phyloP scores from a whole-genome alignment of 805 yeast genomes.

The Lachancea cidri region DNA sequence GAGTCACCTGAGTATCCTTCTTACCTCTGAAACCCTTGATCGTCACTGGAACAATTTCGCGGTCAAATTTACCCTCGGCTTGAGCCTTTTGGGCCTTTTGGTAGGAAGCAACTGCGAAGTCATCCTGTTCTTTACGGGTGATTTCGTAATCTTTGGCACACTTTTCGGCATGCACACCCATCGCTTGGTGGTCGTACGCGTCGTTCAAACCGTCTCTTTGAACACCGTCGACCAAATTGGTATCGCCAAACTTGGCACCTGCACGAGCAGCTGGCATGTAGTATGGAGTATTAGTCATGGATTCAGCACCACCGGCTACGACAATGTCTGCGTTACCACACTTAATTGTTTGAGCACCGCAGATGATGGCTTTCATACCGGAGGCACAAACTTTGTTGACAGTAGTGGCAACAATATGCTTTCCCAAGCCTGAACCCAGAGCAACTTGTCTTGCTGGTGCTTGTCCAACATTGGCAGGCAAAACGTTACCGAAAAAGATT shows the following conservation, averaged over 20 bases:
- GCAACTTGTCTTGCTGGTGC: conserved; percentile 99
- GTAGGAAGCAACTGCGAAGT: conserved; percentile 79
- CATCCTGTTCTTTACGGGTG: conserved; percentile 84
- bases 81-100: conserved; percentile 81
- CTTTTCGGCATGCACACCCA: conserved; percentile 98
- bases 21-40: conserved; percentile 88
- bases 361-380: conserved; percentile 85
- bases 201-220: conserved; percentile 91
- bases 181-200: conserved; percentile 80
- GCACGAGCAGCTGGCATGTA: conserved; percentile 79
- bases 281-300: conserved; percentile 95
- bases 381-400: conserved; percentile 97
- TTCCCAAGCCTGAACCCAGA: conserved; percentile 78
- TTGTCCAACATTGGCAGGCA: conserved; percentile 92
- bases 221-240: conserved; percentile 76
- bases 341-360: conserved; percentile 85
- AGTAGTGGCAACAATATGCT: conserved; percentile 78
- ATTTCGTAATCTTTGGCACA: conserved; percentile 80
- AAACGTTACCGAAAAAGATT: conserved; percentile 86
- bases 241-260: conserved; percentile 89
- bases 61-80: conserved; percentile 70
- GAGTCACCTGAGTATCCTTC: conserved; percentile 65
- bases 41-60: conserved; percentile 83
- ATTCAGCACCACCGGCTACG: conserved; percentile 96
- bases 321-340: conserved; percentile 90